Base-by-base conservation (phyloP, 345 rosid genomes). In the Citrus mangshanensis region DNA sequence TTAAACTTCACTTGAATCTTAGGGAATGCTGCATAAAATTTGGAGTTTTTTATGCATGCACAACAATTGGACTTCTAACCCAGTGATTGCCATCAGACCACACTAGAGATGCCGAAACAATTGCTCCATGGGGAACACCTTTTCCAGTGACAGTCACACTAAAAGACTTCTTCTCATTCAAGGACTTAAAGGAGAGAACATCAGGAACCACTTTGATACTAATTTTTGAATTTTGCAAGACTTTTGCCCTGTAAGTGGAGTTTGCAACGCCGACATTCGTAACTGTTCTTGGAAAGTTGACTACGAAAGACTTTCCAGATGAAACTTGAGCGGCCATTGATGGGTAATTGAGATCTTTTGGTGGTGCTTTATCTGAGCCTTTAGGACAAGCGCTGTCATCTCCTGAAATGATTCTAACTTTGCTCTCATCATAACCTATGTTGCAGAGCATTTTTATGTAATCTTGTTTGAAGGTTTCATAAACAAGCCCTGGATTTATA, bases 81-180 rank as follows among this genome's bases (percentile, higher is more conserved):
- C 24, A 67, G 62, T 85, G 84, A 30, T 14, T 54, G 30, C 87
- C 88, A 65, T 86, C 89, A 75, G 80, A 81, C 89, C 87, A 88
- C 19, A 73, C 80, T 63, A 84, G 61, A 27, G 87, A 75, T 40
- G 84, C 81, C 46, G 86, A 84, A 12, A 32, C 74, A 32, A 80
- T 28, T 28, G 70, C 32, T 21, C 38, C 58, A 13, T 46, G 13
- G 35, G 59, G 59, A 63, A 85, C 78, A 8, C 38, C 78, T 42
- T 66, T 35, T 24, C 88, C 86, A 54, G 74, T 28, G 32, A 85
- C 81, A 27, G 56, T 81, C 73, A 83, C 88, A 64, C 24, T 68
- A 61, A 83, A 85, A 5, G 82, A 3, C 32, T 71, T 77, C 70
- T 72, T 80, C 80, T 85, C 81, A 38, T 80, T 56, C 35, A 83